Base-by-base conservation (phyloP, 2,329 filamentous ascomycete species). In the Trichoderma citrinoviride region DNA sequence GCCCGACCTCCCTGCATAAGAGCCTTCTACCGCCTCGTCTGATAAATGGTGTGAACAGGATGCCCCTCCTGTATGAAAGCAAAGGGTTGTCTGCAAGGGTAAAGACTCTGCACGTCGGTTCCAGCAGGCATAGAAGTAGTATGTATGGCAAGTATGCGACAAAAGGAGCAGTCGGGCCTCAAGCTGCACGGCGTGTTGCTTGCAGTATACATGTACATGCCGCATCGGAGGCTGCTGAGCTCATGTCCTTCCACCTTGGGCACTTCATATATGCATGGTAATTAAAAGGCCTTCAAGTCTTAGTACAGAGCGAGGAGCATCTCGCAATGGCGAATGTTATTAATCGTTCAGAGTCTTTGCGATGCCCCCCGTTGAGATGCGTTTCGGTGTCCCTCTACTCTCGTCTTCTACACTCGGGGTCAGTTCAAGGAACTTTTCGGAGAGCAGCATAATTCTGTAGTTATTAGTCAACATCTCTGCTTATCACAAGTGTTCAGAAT, bases 321-420 rank as follows among this genome's bases (percentile, higher is more conserved):
- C 15, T 25, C n/a, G 2, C 33, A 17, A 14, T 10, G 14, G 19
- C 17, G 19, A 8, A 27, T 25, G 40, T 54, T 62, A 62, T 54
- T 62, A 54, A 62, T 62, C 49, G 8, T 15, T 62, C 60, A 62
- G 60, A 49, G 60, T 62, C 12, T 62, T 47, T 27, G 49, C 25
- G 25, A 62, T 62, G 58, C 60, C 60, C 33, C 60, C 14, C 27
- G 40, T 19, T 33, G 25, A 25, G 25, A 23, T 46, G 15, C 37
- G n/a, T 21, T 23, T 2, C 25, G 7, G 6, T 2, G 40, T n/a
- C 14, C 49, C 12, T 44, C 49, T 21, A 5, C 33, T 21, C 60
- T 54, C n/a, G 23, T 23, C 5, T 44, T 23, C 17, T 53, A 15
- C 12, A 12, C 5, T 3, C 7, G 10, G 15, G n/a, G 12, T 21